phyloP scores from a whole-genome alignment of 768 basidiomycete genomes.

The Pleurotus citrinopileatus region DNA sequence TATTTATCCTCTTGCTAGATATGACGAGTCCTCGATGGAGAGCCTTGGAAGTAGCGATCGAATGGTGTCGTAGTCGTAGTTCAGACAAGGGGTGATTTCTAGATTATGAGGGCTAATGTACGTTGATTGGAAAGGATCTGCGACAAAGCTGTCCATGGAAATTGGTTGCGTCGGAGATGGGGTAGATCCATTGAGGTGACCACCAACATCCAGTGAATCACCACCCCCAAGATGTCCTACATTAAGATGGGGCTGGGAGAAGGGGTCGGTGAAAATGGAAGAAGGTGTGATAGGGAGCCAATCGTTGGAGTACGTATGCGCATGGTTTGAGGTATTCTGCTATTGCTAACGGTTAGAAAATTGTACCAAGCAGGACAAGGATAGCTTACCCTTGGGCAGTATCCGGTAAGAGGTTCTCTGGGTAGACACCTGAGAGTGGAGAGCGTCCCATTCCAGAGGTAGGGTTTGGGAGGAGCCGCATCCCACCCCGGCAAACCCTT shows the following conservation, averaged over 20 bases:
- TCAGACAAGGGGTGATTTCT: not conserved
- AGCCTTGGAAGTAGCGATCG: not conserved
- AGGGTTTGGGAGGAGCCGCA: conserved; percentile 5
- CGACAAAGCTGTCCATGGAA: not conserved
- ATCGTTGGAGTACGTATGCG: not conserved
- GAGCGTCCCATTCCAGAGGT: not conserved
- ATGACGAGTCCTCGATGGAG: not conserved
- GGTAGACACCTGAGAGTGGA: not conserved
- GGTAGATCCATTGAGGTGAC: too few relatives aligned
- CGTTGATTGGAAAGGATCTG: not conserved
- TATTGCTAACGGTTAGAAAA: not conserved
- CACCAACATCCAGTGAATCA: too few relatives aligned
- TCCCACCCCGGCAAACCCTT: conserved; percentile 6
- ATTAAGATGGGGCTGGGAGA: not conserved
- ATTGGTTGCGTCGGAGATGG: not conserved
- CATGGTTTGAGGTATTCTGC: not conserved
- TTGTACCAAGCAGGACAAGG: too few relatives aligned
- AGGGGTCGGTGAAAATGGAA: not conserved
- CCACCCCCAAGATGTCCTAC: too few relatives aligned
- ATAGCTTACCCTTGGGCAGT: not conserved
- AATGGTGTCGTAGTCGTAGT: not conserved
- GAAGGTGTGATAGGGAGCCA: not conserved
- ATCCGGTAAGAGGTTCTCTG: not conserved
- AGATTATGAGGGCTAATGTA: not conserved
- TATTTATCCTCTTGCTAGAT: too few relatives aligned